Conservation (phyloP, 2,329 filamentous ascomycete species). For the Colletotrichum falcatum region DNA sequence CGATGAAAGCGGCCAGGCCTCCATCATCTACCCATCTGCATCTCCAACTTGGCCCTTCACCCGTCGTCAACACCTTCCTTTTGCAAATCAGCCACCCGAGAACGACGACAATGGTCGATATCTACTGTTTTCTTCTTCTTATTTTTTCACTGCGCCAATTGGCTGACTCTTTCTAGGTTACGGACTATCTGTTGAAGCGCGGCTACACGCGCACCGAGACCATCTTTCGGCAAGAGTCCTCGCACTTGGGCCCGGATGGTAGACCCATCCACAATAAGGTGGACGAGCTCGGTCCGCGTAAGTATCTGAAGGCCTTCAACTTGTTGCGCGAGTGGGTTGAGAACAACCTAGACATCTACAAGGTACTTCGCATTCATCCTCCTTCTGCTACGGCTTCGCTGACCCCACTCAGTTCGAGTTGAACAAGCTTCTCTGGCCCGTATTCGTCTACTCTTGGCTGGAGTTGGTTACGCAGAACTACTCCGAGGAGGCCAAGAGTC, state of each 20-base stretch:
- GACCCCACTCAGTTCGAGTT: constrained; percentile 77
- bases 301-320: constrained; percentile 81
- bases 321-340: constrained; percentile 87
- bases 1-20: neutral
- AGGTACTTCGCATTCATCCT: constrained; percentile 62
- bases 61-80: neutral
- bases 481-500: constrained; percentile 76
- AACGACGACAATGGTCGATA: neutral
- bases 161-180: constrained; percentile 64
- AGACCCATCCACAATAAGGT: constrained; percentile 75
- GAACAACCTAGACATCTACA: constrained; percentile 93
- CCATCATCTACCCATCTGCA: neutral
- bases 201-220: constrained; percentile 94
- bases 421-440: constrained; percentile 87
- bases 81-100: neutral
- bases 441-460: constrained; percentile 94
- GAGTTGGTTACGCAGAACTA: constrained; percentile 81
- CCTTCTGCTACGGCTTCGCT: constrained; percentile 33
- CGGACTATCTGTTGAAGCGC: constrained; percentile 95
- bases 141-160: neutral
- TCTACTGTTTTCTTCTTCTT: no score
- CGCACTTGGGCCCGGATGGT: constrained; percentile 83
- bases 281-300: constrained; percentile 79
- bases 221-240: constrained; percentile 90
- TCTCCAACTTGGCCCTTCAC: constrained; percentile 8